Base-by-base conservation (phyloP, 345 rosid species). In the Viola odorata region DNA sequence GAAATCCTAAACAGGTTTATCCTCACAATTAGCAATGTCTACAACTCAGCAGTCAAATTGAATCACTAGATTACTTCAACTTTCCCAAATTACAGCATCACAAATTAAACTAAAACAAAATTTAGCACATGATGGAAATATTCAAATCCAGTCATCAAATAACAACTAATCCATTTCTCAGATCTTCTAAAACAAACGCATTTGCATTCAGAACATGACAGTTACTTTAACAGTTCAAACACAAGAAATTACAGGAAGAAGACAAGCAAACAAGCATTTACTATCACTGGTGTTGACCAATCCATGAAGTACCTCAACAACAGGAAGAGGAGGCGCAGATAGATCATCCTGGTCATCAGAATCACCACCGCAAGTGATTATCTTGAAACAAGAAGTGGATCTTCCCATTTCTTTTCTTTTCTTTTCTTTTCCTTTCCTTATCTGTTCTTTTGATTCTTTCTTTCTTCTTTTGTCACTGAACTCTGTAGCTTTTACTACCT, bases 351-450 rank as follows among this genome's bases (percentile, higher is more conserved):
- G 42, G 44, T 78, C 78, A 58, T 71, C 74, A 6, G 92, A 81
- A 67, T 75, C 81, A 56, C 91, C 57, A 12, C 89, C 78, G 70
- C 97, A 91, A 14, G 86, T 62, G 57, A 87, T 85, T 74, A 90
- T 77, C 23, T 84, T 87, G 70, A 91, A 79, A 78, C 97, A 91
- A 52, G 92, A 81, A 53, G 76, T 66, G 65, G 96, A 78, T 79
- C 85, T 79, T 72, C 88, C 95, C 95, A 87, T 87, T 60, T 16
- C 36, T 8, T 8, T 45, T 36, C 40, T 51, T 45, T 11, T 16
- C 41, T 4, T 7, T 11, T 47, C 50, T n/a, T n/a, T 16, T 64
- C n/a, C 17, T 51, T 49, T 37, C 7, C 23, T 23, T 32, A 7
- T 15, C 44, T 8, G 36, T 42, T 6, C 17, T 23, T 45, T 9